These are phyloP conservation scores for Priceomyces carsonii DNA, from an alignment of 805 yeast species.

Conservation along the genomic window DNA sequence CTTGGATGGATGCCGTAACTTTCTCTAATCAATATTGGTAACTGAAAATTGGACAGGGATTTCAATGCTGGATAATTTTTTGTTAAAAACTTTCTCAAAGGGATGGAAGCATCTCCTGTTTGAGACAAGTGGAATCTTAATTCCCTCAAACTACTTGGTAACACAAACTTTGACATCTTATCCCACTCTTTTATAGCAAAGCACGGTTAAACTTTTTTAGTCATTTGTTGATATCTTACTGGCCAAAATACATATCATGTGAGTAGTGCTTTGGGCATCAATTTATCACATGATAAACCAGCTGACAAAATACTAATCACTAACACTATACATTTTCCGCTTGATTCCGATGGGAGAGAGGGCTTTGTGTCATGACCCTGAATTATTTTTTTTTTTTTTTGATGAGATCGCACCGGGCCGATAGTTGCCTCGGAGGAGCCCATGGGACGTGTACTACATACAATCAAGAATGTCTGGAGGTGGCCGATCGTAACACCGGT, in stretches of 20 bases:
- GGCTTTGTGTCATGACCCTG: too few relatives aligned
- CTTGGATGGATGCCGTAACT: constrained; percentile 71
- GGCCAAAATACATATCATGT: constrained; percentile 6
- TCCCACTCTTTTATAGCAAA: neutral
- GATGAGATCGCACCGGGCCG: too few relatives aligned
- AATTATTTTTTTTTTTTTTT: too few relatives aligned
- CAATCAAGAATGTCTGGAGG: too few relatives aligned
- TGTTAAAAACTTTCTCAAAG: constrained; percentile 64
- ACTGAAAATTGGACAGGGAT: constrained; percentile 53
- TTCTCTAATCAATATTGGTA: constrained; percentile 81
- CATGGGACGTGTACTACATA: too few relatives aligned
- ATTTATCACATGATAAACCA: neutral
- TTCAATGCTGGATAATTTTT: constrained; percentile 66
- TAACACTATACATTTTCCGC: too few relatives aligned
- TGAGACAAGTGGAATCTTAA: constrained; percentile 81
- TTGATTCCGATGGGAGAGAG: too few relatives aligned
- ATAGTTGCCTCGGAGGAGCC: too few relatives aligned
- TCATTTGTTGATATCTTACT: constrained; percentile 11
- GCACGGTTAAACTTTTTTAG: neutral
- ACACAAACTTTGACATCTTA: constrained; percentile 41
- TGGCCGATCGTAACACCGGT: too few relatives aligned
- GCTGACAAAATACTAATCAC: too few relatives aligned
- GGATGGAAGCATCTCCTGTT: constrained; percentile 68
- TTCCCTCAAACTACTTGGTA: constrained; percentile 67
- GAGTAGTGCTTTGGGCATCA: constrained; percentile 1